A percentile compares a stretch with the other conserved stretches of the same genome.
phyloP scores from a whole-genome alignment of 495 filamentous ascomycete genomes.

The Lasiosphaeria ovina region DNA sequence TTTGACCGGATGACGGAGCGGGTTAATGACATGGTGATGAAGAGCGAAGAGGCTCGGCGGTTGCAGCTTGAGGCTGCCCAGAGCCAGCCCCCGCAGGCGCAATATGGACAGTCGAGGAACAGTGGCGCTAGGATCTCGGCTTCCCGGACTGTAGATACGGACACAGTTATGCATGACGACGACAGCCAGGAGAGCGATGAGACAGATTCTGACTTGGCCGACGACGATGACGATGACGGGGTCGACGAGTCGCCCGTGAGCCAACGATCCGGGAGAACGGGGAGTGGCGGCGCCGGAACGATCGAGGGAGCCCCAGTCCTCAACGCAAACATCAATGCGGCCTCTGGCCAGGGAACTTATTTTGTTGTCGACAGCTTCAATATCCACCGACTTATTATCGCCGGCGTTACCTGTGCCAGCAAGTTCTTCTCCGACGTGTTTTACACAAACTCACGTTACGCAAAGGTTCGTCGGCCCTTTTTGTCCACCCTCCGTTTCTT shows the following conservation, averaged over 20 bases:
- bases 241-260: background rate
- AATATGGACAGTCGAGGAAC: background rate
- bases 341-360: constrained; percentile 50
- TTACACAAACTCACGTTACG: constrained; percentile 98
- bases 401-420: constrained; percentile 95
- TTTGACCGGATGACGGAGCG: constrained; percentile 98
- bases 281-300: constrained; percentile 24
- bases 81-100: constrained; percentile 19
- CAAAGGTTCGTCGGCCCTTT: constrained; percentile 64
- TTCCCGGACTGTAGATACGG: constrained; percentile 13
- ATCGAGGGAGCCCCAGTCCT: background rate
- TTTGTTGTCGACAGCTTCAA: constrained; percentile 99
- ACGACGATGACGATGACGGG: constrained; percentile 35
- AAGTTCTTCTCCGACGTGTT: constrained; percentile 99
- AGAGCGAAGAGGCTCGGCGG: constrained; percentile 41
- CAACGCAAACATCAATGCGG: constrained; percentile 23
- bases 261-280: constrained; percentile 12
- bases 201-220: constrained; percentile 41
- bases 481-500: background rate
- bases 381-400: constrained; percentile 95
- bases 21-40: constrained; percentile 66
- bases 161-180: constrained; percentile 38
- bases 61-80: constrained; percentile 22
- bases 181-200: constrained; percentile 33
- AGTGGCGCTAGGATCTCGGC: background rate